Conservation (phyloP, 495 filamentous ascomycete genomes). For the Opeltia flavorubescens region DNA sequence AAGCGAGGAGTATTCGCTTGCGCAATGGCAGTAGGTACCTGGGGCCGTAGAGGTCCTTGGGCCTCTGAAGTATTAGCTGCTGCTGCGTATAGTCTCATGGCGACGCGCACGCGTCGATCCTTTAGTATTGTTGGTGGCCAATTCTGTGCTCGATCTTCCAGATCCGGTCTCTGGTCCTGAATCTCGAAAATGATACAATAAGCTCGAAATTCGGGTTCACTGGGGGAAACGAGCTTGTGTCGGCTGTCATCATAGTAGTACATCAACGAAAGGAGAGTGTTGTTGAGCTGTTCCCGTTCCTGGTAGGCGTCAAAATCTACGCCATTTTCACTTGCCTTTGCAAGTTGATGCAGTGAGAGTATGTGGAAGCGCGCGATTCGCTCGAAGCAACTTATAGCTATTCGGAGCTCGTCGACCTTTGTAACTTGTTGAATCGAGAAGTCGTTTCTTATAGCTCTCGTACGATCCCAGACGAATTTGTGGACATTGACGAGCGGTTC, state of each 20-base stretch:
- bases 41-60: slow-evolving; percentile 48
- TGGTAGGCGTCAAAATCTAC: slow-evolving; percentile 72
- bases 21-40: slow-evolving; percentile 37
- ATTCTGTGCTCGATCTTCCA: slow-evolving; percentile 58
- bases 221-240: slow-evolving; percentile 37
- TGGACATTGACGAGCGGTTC: slow-evolving; percentile 55
- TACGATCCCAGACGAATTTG: slow-evolving; percentile 88
- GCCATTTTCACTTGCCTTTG: slow-evolving; percentile 38
- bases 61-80: slow-evolving; percentile 49
- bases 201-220: slow-evolving; percentile 81
- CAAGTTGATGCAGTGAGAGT: slow-evolving; percentile 70
- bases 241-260: slow-evolving; percentile 74
- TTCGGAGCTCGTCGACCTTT: slow-evolving; percentile 48
- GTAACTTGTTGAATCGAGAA: slow-evolving; percentile 79
- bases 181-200: slow-evolving; percentile 81
- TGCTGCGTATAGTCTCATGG: slow-evolving; percentile 54
- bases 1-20: slow-evolving; percentile 56
- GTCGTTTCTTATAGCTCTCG: slow-evolving; percentile 81
- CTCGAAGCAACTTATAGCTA: slow-evolving; percentile 69
- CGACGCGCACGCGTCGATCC: slow-evolving; percentile 45
- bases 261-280: slow-evolving; percentile 73
- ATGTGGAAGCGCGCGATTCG: slow-evolving; percentile 87
- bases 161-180: slow-evolving; percentile 50
- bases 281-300: slow-evolving; percentile 83
- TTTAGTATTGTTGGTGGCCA: slow-evolving; percentile 48